Evolutionary conservation across 495 filamentous ascomycete species (phyloP), one percentile per base, ranked within the genome.

Genomic region (Endocarpon pusillum): DNA sequence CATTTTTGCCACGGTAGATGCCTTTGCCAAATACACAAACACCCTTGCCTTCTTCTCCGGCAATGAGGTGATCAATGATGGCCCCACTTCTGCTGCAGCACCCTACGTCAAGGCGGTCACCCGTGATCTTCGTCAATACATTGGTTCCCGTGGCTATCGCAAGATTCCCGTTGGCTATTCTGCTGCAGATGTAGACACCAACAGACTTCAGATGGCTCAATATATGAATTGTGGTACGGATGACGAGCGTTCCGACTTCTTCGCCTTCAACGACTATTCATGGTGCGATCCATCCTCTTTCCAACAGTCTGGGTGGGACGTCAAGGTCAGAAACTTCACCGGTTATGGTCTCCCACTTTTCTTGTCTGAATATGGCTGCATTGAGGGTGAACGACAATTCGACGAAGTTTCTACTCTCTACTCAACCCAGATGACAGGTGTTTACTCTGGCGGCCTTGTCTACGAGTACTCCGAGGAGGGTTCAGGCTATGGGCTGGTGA

Each of bases 241-340:
- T 33, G 81, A 83, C 46, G 73, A 78, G 61, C 73, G 87, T 19
- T 76, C 72, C 49, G 87, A 94, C 54, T 96, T 94, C 64, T 94
- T 92, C 55, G 86, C 83, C 32, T 92, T 94, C 63, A 94, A 96
- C 58, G 89, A 94, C 58, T 94, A 94, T 62, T 94, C 85, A 30
- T 96, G 87, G 87, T 96, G 87, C 49, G 78, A 84, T 44, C 70
- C 69, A 33, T 81, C 84, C 15, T 71, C 78, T 34, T 93, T 81
- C 60, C 48, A 48, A 17, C 65, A 53, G 32, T 81, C 86, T 33
- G 84, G 82, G 42, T 96, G 85, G 85, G 66, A 81, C 50, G 60
- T 81, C 53, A 94, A 94, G 71, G 89, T 94, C 33, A 68, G 80
- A 62, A 81, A 75, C 55, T 94, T 87, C 64, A 75, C 71, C 39